These are phyloP conservation scores for Pseudonitzschia multistriata DNA, from an alignment of 108 stramenopile genomes.

Conservation along the genomic window DNA sequence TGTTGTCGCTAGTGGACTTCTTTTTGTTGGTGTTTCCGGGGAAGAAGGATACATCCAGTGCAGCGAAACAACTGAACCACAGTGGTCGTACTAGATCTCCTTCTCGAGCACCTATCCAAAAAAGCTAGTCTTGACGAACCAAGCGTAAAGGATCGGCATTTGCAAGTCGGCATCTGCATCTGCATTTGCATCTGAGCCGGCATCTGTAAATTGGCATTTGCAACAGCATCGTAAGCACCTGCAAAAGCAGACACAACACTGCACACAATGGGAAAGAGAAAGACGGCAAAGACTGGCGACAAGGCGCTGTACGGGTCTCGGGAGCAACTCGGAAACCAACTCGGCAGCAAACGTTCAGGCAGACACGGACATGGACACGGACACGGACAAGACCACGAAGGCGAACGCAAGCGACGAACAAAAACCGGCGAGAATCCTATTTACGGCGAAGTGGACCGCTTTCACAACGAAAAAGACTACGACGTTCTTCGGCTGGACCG, in stretches of 20 bases:
- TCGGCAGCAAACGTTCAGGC: neutral
- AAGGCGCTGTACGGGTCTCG: constrained; percentile 41
- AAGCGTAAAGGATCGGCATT: too few relatives aligned
- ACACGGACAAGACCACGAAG: too few relatives aligned
- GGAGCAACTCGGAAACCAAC: constrained; percentile 6
- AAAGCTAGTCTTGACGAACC: too few relatives aligned
- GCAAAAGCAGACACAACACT: too few relatives aligned
- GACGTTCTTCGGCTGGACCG: neutral
- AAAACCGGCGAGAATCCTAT: constrained; percentile 3
- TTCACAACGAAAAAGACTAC: constrained; percentile 12
- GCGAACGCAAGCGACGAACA: too few relatives aligned
- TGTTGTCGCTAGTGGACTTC: too few relatives aligned
- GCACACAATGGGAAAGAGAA: constrained; percentile 31
- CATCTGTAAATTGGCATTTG: neutral
- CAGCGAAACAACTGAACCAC: too few relatives aligned
- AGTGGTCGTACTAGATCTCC: too few relatives aligned
- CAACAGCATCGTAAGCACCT: neutral
- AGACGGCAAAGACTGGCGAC: constrained; percentile 82
- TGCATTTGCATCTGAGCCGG: neutral
- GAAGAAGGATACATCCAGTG: too few relatives aligned
- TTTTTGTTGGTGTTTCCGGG: too few relatives aligned
- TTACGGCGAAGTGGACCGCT: constrained; percentile 17
- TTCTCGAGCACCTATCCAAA: too few relatives aligned
- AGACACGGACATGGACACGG: neutral
- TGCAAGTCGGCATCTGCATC: too few relatives aligned